Conservation (phyloP, 2,329 filamentous ascomycete genomes). For the Apiospora phragmitis region DNA sequence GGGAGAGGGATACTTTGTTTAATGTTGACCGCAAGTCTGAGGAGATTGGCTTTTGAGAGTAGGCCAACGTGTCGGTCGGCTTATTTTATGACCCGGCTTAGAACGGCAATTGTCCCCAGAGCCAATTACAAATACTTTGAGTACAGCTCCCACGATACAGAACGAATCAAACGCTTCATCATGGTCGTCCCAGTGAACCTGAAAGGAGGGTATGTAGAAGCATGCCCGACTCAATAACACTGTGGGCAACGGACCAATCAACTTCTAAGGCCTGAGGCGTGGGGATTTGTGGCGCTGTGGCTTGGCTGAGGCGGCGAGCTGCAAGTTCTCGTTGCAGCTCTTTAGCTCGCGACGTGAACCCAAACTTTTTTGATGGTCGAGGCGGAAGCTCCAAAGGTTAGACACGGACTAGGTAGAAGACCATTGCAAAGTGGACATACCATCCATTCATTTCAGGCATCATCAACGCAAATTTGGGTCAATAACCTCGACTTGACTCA, state of each 20-base stretch:
- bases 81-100: neutral
- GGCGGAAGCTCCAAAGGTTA: neutral
- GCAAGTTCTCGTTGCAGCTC: neutral
- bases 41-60: neutral
- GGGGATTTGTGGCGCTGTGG: neutral
- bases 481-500: neutral
- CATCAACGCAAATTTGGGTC: neutral
- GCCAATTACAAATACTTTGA: too few relatives aligned
- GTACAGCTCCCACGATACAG: neutral
- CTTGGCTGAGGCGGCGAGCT: neutral
- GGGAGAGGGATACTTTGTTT: neutral
- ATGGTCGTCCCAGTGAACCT: neutral
- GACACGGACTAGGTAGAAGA: slow-evolving; percentile 6
- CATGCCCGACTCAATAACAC: neutral
- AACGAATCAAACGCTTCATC: neutral
- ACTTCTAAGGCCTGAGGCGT: neutral
- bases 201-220: neutral
- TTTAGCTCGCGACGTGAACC: neutral
- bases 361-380: neutral
- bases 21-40: slow-evolving; percentile 2
- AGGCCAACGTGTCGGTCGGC: neutral
- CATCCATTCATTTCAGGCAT: neutral
- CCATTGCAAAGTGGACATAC: slow-evolving; percentile 6
- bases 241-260: neutral
- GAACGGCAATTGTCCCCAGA: too few relatives aligned